Evolutionary conservation across 495 filamentous ascomycete genomes (phyloP).

Genomic region (Neurospora tetraspora): DNA sequence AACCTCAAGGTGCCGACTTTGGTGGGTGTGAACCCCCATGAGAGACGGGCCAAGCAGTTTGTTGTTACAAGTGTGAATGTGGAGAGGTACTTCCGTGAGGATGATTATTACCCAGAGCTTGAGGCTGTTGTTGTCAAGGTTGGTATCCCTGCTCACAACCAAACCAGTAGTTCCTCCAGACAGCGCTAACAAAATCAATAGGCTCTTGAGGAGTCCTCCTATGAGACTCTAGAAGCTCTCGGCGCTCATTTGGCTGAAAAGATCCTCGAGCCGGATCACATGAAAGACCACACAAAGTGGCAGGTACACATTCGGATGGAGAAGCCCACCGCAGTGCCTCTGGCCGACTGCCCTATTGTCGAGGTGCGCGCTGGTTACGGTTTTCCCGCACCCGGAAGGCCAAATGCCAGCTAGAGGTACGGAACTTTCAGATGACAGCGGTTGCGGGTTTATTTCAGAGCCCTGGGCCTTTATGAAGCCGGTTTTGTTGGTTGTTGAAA

Average conservation of each 20-base stretch:
- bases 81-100: conserved; percentile 26
- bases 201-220: conserved; percentile 46
- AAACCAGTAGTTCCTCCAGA: background rate
- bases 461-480: background rate
- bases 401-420: background rate
- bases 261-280: conserved; percentile 17
- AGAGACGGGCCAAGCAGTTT: conserved; percentile 48
- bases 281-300: conserved; percentile 20
- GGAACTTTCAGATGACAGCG: background rate
- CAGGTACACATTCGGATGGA: conserved; percentile 41
- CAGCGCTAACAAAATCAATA: conserved; percentile 17
- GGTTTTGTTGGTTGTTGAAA: background rate
- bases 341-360: conserved; percentile 47
- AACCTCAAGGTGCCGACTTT: conserved; percentile 46
- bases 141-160: background rate
- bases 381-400: background rate
- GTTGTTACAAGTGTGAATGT: conserved; percentile 45
- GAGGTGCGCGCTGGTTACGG: conserved; percentile 30
- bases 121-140: conserved; percentile 42
- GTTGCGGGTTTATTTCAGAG: background rate
- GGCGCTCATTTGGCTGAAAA: conserved; percentile 33
- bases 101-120: conserved; percentile 36
- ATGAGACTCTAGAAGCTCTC: conserved; percentile 55
- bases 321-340: conserved; percentile 48
- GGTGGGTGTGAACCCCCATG: conserved; percentile 51